Percentiles rank a stretch among this genome's conserved stretches.
Evolutionary conservation across 1,284 basidiomycete genomes (phyloP).

Genomic region (Fomitopsis palustris): DNA sequence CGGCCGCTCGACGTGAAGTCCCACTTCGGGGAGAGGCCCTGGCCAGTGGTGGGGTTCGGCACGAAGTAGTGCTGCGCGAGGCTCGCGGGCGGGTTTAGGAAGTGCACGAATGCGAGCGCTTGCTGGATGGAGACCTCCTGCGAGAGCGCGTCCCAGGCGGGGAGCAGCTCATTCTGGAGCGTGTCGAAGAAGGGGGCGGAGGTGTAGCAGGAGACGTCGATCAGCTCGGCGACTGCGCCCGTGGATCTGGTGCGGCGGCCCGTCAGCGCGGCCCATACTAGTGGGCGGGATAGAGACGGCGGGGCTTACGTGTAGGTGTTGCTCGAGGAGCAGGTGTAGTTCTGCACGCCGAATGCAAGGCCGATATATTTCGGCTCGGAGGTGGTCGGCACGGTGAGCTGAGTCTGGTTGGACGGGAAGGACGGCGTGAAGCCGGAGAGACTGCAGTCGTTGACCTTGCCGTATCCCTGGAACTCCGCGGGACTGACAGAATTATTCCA

Average conservation of each 20-base stretch:
- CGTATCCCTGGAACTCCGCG: background rate
- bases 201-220: slow-evolving; percentile 56
- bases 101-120: slow-evolving; percentile 32
- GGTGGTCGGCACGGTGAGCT: slow-evolving; percentile 19
- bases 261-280: background rate
- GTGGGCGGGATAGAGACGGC: background rate
- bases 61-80: slow-evolving; percentile 61
- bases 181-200: slow-evolving; percentile 35
- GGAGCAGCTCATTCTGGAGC: slow-evolving; percentile 40
- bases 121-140: slow-evolving; percentile 30
- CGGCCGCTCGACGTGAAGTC: slow-evolving; percentile 47
- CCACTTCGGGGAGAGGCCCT: slow-evolving; percentile 51
- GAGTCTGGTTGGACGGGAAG: slow-evolving; percentile 23
- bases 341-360: slow-evolving; percentile 38
- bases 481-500: too few species aligned
- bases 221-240: slow-evolving; percentile 54
- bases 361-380: slow-evolving; percentile 36
- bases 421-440: slow-evolving; percentile 17
- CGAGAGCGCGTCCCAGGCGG: slow-evolving; percentile 32
- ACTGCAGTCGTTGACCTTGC: slow-evolving; percentile 15
- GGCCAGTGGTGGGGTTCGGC: slow-evolving; percentile 37
- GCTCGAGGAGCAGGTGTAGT: slow-evolving; percentile 36
- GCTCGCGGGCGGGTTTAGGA: slow-evolving; percentile 22
- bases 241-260: slow-evolving; percentile 24
- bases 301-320: slow-evolving; percentile 33